These are phyloP conservation scores for Xylaria flabelliformis DNA, from an alignment of 495 filamentous ascomycete species.

Conservation along the genomic window DNA sequence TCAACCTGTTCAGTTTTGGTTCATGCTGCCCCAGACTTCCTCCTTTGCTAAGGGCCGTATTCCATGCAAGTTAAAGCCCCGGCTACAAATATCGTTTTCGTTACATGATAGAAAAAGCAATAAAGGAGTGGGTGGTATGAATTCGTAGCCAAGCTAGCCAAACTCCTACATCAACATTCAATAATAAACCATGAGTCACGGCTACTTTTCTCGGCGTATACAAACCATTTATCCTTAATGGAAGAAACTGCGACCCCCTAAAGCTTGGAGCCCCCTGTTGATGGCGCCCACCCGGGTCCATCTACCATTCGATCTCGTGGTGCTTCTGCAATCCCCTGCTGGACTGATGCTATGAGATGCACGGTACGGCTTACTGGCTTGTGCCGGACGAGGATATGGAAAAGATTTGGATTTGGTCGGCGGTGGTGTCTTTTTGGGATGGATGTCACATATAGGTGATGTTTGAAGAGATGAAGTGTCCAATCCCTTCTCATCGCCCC, in stretches of 20 bases:
- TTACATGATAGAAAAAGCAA: constrained; percentile 20
- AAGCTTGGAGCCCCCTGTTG: constrained; percentile 48
- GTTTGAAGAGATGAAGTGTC: constrained; percentile 29
- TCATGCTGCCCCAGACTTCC: constrained; percentile 5
- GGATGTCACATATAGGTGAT: constrained; percentile 26
- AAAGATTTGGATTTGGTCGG: constrained; percentile 36
- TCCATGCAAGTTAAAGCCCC: constrained; percentile 19
- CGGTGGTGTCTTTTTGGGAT: constrained; percentile 28
- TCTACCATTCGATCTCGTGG: constrained; percentile 36
- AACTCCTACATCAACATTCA: constrained; percentile 17
- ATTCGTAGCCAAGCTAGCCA: constrained; percentile 30
- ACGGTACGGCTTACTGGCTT: constrained; percentile 39
- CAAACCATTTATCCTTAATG: constrained; percentile 34
- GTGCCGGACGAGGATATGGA: constrained; percentile 33
- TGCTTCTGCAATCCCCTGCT: constrained; percentile 34
- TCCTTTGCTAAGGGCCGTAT: constrained; percentile 9
- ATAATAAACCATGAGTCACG: neutral
- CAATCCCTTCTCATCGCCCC: constrained; percentile 32
- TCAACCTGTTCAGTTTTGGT: neutral
- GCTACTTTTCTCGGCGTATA: neutral
- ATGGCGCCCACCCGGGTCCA: constrained; percentile 44
- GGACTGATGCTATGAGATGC: constrained; percentile 32
- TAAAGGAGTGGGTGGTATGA: constrained; percentile 38
- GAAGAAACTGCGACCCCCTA: constrained; percentile 53
- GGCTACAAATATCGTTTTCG: constrained; percentile 19